phyloP scores from a whole-genome alignment of 208 protist genomes.

The Balamuthia mandrillaris region DNA sequence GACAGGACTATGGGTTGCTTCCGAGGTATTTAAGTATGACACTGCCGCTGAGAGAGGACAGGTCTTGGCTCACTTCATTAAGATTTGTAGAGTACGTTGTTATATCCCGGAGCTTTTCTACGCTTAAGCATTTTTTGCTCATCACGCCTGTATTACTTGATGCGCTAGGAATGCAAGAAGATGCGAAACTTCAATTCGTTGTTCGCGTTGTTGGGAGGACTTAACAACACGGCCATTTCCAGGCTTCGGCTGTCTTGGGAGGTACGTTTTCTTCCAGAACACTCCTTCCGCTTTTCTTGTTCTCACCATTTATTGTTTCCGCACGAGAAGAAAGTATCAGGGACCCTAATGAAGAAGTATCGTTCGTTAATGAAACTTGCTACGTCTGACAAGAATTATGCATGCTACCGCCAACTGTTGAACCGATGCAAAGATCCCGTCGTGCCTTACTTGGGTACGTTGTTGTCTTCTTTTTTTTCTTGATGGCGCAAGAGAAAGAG shows the following conservation, averaged over 20 bases:
- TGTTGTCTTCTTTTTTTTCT: background rate
- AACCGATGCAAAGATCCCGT: no score
- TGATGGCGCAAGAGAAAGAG: background rate
- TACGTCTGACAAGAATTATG: no score
- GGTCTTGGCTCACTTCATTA: background rate
- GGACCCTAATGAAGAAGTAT: no score
- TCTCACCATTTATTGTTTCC: no score
- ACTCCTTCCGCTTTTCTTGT: no score
- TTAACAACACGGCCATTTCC: conserved; percentile 23
- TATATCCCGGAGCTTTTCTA: background rate
- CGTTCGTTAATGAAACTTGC: no score
- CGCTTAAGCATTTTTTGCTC: background rate
- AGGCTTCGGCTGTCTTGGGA: conserved; percentile 6
- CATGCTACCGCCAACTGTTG: no score
- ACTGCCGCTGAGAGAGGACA: background rate
- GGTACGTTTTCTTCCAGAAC: no score
- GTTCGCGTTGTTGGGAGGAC: conserved; percentile 5
- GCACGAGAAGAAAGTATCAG: no score
- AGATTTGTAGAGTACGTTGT: background rate
- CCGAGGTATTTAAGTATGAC: background rate
- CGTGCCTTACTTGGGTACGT: background rate
- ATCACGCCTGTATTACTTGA: background rate
- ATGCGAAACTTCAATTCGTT: conserved; percentile 3
- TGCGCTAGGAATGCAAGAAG: background rate
- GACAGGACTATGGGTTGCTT: conserved; percentile 15